Conservation (phyloP, 192 early-diverging fungal species). For the Dissophora globulifera region DNA sequence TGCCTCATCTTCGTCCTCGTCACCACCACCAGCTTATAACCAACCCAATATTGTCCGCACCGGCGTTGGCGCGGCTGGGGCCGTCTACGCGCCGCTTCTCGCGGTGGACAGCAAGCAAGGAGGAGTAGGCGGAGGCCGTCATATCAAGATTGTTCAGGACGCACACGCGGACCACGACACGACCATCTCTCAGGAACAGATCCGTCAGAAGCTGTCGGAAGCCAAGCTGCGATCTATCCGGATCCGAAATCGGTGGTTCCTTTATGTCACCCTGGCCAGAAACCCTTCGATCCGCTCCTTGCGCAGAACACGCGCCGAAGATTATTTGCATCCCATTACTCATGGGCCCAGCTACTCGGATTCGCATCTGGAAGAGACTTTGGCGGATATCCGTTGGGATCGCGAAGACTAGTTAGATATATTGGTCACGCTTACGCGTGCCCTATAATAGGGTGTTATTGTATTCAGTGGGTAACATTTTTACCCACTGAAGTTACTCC, state of each 20-base stretch:
- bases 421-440: not conserved
- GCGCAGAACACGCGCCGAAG: slow-evolving; percentile 13
- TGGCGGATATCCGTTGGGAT: slow-evolving; percentile 50
- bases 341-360: slow-evolving; percentile 14
- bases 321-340: slow-evolving; percentile 38
- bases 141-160: slow-evolving; percentile 4
- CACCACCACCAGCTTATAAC: slow-evolving; percentile 20
- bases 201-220: slow-evolving; percentile 26
- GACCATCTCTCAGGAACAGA: slow-evolving; percentile 27
- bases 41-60: slow-evolving; percentile 1
- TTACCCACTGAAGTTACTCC: too few relatives aligned
- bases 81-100: slow-evolving; percentile 21
- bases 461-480: not conserved
- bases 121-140: not conserved
- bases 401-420: slow-evolving; percentile 9
- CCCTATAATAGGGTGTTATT: too few relatives aligned
- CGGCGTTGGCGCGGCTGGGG: not conserved
- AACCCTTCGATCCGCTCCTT: slow-evolving; percentile 30
- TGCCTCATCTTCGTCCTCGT: slow-evolving; percentile 10
- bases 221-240: slow-evolving; percentile 45
- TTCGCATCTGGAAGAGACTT: slow-evolving; percentile 25
- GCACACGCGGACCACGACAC: slow-evolving; percentile 5
- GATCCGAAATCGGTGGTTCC: slow-evolving; percentile 43
- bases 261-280: slow-evolving; percentile 31
- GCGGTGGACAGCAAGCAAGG: not conserved